Evolutionary conservation across 352 stramenopile species (phyloP), one percentile per base, ranked within the genome.

Genomic region (Phytophthora nicotianae): DNA sequence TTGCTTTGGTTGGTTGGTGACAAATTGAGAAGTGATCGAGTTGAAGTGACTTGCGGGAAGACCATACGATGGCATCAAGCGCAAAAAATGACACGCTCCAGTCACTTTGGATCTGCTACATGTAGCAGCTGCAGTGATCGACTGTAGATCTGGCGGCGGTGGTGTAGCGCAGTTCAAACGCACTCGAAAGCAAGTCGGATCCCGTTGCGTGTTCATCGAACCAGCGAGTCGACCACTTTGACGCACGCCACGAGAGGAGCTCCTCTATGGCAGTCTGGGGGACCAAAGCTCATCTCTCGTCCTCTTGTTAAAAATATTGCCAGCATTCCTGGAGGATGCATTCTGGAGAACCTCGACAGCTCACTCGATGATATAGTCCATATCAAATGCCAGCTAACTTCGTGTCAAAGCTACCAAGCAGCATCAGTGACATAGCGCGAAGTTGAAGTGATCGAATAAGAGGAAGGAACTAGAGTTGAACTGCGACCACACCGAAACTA

Each of bases 21-120:
- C 17, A 50, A 70, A 61, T 70, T 61, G 55, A 5, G 24, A 13
- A 70, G 47, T 69, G 54, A 60, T 29, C 40, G 40, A 29, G 24
- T 23, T 43, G 37, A 23, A 17, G 32, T 13, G 32, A 38, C 32
- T 38, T n/a, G 32, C 6, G 13, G 13, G 32, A 38, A 38, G 32
- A 38, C 5, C 24, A 29, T 29, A 7, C 27, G 3, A 38, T n/a
- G 32, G 4, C 32, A 38, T 38, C 32, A 38, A 33, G 23, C 29
- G 41, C 50, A 50, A 54, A 40, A 50, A 49, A 58, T 57, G 42
- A 62, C 59, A 62, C 41, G 17, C 23, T 50, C 24, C 51, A 61
- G 43, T 57, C 51, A 56, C 37, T 57, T 23, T 38, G 49, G 49
- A 46, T 35, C 49, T 46, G 26, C n/a, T 7, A n/a, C n/a, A n/a